Evolutionary conservation across 2,329 filamentous ascomycete species (phyloP), one percentile per base, ranked within the genome.

Genomic region (Chlorencoelia australis): DNA sequence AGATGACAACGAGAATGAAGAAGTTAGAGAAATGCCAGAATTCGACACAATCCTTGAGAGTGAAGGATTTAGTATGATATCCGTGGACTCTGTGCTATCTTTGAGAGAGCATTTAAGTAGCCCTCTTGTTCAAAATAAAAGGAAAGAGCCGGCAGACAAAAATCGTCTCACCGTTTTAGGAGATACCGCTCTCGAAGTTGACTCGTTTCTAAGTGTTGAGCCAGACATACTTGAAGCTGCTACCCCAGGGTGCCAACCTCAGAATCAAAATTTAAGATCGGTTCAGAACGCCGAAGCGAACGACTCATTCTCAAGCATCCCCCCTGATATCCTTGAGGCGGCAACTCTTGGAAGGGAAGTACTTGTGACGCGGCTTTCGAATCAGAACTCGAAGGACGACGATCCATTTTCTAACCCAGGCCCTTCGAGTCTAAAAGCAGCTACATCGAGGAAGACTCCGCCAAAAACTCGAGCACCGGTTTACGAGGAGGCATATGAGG

Each of bases 21-120:
- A n/a, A n/a, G 17, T 46, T 25, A 48, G 43, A 5, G 45, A 63
- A 13, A 57, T 65, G 35, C 53, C 55, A 25, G 67, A 68, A 29
- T 69, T 67, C 41, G 68, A 73, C 49, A 68, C 69, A 1, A 68
- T 73, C 14, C 59, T 73, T 44, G 69, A 73, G 51, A 71, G 69
- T 44, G 69, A 73, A 56, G 69, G 65, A 3, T 73, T 73, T 42
- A 73, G 67, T 39, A 71, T 73, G 67, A 68, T 73, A 30, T 71
- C 69, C 9, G 54, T 72, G 29, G 64, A 69, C 39, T 68, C 68
- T 3, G 53, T 73, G 15, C 66, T 66, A 5, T 72, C 68, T 3
- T 59, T 65, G 15, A 60, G 60, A 43, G 60, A 66, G 43, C 58
- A 62, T 39, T 50, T 58, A 2, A 54, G 61, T 24, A 59, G 56